Conservation (phyloP, 805 yeast genomes). For the Cyberlindnera xylosilytica region DNA sequence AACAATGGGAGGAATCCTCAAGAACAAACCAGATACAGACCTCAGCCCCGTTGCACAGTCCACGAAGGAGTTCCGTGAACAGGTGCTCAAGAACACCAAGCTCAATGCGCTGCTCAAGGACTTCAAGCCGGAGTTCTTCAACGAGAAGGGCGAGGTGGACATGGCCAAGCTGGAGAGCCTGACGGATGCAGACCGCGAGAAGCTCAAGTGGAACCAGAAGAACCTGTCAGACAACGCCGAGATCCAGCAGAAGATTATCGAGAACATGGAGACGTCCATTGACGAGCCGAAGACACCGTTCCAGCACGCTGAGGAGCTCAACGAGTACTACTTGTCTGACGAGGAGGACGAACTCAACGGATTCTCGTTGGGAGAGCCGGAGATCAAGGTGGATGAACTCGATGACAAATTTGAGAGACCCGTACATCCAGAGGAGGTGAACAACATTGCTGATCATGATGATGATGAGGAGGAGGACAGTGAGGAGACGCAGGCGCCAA, state of each 20-base stretch:
- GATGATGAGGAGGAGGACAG: too few relatives aligned
- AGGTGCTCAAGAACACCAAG: slow-evolving; percentile 77
- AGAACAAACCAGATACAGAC: slow-evolving; percentile 42
- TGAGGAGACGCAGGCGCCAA: too few relatives aligned
- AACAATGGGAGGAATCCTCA: slow-evolving; percentile 45
- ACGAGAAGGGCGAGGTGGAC: slow-evolving; percentile 17
- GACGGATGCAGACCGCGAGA: slow-evolving; percentile 28
- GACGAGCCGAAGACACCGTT: slow-evolving; percentile 97
- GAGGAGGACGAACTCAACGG: slow-evolving; percentile 48
- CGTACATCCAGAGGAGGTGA: slow-evolving; percentile 19
- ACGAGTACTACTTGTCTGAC: slow-evolving; percentile 76
- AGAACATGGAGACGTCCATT: slow-evolving; percentile 52
- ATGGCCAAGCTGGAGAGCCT: slow-evolving; percentile 10
- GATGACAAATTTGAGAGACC: slow-evolving; percentile 15
- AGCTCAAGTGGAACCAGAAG: slow-evolving; percentile 81
- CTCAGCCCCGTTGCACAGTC: slow-evolving; percentile 32
- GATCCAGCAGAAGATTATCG: slow-evolving; percentile 62
- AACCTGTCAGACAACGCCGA: slow-evolving; percentile 59
- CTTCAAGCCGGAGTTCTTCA: slow-evolving; percentile 26
- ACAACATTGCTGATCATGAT: too few relatives aligned
- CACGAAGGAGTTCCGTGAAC: slow-evolving; percentile 48
- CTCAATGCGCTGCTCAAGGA: slow-evolving; percentile 59
- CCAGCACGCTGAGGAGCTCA: slow-evolving; percentile 76
- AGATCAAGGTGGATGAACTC: slow-evolving; percentile 33
- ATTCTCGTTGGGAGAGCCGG: slow-evolving; percentile 59